These are phyloP conservation scores for Celoporthe dispersa DNA, from an alignment of 2,329 filamentous ascomycete genomes.

Conservation along the genomic window DNA sequence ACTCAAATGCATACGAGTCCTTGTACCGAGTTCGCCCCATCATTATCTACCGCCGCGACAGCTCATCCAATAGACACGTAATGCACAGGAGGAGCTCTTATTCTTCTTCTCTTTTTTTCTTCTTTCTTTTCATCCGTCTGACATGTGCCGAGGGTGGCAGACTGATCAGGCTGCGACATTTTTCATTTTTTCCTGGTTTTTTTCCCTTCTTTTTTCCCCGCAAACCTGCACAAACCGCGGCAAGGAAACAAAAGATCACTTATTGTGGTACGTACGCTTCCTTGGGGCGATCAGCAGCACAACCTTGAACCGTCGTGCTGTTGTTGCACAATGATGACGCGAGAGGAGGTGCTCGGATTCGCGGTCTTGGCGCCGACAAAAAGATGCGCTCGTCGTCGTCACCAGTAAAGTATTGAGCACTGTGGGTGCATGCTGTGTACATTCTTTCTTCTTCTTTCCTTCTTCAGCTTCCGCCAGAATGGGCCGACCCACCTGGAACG, in stretches of 20 bases:
- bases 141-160: neutral
- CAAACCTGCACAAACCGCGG: neutral
- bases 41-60: neutral
- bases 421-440: no score
- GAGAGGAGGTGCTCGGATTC: neutral
- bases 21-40: neutral
- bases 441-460: neutral
- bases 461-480: neutral
- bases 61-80: neutral
- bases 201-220: neutral
- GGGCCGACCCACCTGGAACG: neutral
- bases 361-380: neutral
- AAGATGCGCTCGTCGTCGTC: neutral
- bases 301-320: no score
- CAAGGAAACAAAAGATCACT: neutral
- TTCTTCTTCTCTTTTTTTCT: neutral
- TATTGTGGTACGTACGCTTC: neutral
- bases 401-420: neutral
- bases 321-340: neutral
- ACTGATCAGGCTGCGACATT: constrained; percentile 5
- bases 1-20: constrained; percentile 19
- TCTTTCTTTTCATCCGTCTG: neutral
- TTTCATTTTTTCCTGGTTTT: neutral
- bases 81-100: neutral
- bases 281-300: neutral